Evolutionary conservation across 2,329 filamentous ascomycete species (phyloP).

Genomic region (Penicillium thymicola): DNA sequence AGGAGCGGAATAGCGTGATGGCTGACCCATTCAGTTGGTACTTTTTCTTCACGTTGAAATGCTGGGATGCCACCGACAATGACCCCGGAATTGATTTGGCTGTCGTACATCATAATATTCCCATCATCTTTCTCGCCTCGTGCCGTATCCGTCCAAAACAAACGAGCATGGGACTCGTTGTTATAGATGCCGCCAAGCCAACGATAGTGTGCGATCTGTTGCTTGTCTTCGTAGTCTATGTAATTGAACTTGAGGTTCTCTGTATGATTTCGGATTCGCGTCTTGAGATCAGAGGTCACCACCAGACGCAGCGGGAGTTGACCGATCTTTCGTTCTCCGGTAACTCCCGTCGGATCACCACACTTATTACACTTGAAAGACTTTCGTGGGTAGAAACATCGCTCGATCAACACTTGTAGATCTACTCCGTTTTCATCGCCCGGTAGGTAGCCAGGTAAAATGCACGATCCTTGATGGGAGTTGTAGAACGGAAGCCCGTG

Average conservation of each 20-base stretch:
- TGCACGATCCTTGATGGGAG: slow-evolving; percentile 9
- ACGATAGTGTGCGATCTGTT: slow-evolving; percentile 29
- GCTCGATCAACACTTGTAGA: slow-evolving; percentile 20
- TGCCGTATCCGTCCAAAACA: slow-evolving; percentile 33
- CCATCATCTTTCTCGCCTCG: slow-evolving; percentile 25
- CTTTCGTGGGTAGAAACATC: slow-evolving; percentile 12
- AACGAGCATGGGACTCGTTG: slow-evolving; percentile 18
- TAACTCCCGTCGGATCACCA: neutral
- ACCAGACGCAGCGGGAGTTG: slow-evolving; percentile 32
- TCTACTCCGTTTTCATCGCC: slow-evolving; percentile 17
- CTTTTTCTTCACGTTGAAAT: slow-evolving; percentile 13
- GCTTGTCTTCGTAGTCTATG: slow-evolving; percentile 11
- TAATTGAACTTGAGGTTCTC: slow-evolving; percentile 26
- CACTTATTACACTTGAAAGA: slow-evolving; percentile 9
- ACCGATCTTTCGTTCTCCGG: slow-evolving; percentile 13
- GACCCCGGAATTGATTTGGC: slow-evolving; percentile 20
- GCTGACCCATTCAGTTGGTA: slow-evolving; percentile 27
- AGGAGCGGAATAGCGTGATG: slow-evolving; percentile 25
- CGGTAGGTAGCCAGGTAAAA: slow-evolving; percentile 10
- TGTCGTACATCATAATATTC: slow-evolving; percentile 33
- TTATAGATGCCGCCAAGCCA: slow-evolving; percentile 41
- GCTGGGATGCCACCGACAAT: slow-evolving; percentile 28
- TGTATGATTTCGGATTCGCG: slow-evolving; percentile 24
- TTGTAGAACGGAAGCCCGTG: neutral
- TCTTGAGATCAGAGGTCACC: slow-evolving; percentile 16